Conservation (phyloP, 495 filamentous ascomycete genomes). For the Aspergillus wentii region DNA sequence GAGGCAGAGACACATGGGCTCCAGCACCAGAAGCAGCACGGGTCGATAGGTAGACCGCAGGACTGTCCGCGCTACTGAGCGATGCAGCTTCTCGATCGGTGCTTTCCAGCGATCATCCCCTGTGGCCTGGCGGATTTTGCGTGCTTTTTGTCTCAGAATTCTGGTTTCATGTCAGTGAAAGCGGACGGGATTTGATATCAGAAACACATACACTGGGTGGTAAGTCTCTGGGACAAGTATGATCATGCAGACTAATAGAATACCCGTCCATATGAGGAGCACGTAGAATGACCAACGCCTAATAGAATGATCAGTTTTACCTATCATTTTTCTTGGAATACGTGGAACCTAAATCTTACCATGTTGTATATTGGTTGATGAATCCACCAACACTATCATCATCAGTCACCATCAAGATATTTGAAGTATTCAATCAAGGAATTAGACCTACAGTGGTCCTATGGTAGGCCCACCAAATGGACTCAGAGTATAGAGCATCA, state of each 20-base stretch:
- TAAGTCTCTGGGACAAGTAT: constrained; percentile 90
- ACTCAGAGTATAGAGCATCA: constrained; percentile 74
- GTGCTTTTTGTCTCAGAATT: constrained; percentile 71
- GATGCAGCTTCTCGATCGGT: constrained; percentile 72
- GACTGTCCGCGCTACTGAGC: constrained; percentile 68
- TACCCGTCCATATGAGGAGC: constrained; percentile 73
- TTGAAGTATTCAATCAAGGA: neutral
- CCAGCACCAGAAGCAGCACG: constrained; percentile 73
- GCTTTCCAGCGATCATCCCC: constrained; percentile 73
- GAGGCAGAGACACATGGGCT: constrained; percentile 83
- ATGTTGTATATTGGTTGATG: constrained; percentile 70
- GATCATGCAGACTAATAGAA: constrained; percentile 56
- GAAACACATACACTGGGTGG: constrained; percentile 53
- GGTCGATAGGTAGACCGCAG: constrained; percentile 69
- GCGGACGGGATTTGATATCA: neutral
- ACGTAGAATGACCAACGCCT: constrained; percentile 88
- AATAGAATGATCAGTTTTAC: constrained; percentile 6
- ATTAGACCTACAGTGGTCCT: constrained; percentile 42
- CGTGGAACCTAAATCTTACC: constrained; percentile 42
- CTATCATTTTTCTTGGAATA: neutral
- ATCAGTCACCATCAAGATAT: constrained; percentile 6
- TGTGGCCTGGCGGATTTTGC: constrained; percentile 65
- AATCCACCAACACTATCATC: constrained; percentile 53
- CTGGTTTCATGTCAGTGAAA: constrained; percentile 30
- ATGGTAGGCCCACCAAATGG: constrained; percentile 69